phyloP scores from a whole-genome alignment of 495 filamentous ascomycete species.

The Hypoxylon lenormandii region DNA sequence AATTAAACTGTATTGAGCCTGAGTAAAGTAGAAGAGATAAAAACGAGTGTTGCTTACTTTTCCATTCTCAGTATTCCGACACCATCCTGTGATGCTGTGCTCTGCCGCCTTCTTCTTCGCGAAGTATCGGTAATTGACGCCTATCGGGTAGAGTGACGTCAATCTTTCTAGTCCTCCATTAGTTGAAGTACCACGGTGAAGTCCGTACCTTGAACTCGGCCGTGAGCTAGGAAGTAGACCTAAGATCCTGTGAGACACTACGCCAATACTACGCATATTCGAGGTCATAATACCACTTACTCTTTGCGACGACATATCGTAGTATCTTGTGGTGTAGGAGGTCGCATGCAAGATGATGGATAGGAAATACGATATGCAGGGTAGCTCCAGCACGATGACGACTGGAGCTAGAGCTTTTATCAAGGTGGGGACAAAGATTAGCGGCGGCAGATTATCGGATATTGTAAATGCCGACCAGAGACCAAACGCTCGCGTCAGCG shows the following conservation, averaged over 20 bases:
- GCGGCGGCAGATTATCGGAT: conserved; percentile 37
- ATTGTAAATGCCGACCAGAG: conserved; percentile 12
- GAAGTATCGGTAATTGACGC: conserved; percentile 82
- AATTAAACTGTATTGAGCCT: neutral
- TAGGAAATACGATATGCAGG: conserved; percentile 19
- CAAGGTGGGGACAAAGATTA: conserved; percentile 19
- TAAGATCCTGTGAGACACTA: conserved; percentile 28
- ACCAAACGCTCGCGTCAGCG: no score
- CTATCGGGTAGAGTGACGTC: conserved; percentile 54
- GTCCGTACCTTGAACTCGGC: conserved; percentile 64
- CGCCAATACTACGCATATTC: neutral
- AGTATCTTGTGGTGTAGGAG: conserved; percentile 13
- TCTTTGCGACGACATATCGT: conserved; percentile 51
- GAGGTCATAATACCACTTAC: conserved; percentile 24
- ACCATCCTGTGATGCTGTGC: conserved; percentile 79
- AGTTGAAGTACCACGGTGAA: conserved; percentile 2
- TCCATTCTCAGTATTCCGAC: conserved; percentile 78
- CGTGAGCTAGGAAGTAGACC: conserved; percentile 68
- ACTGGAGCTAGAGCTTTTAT: conserved; percentile 21
- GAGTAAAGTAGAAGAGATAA: conserved; percentile 2
- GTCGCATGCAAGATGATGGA: conserved; percentile 28
- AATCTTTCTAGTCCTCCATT: conserved; percentile 18
- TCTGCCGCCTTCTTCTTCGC: conserved; percentile 74
- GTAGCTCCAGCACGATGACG: conserved; percentile 25
- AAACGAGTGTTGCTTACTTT: conserved; percentile 61